Conservation (phyloP, 2,329 filamentous ascomycete species). For the Aspergillus hortae region DNA sequence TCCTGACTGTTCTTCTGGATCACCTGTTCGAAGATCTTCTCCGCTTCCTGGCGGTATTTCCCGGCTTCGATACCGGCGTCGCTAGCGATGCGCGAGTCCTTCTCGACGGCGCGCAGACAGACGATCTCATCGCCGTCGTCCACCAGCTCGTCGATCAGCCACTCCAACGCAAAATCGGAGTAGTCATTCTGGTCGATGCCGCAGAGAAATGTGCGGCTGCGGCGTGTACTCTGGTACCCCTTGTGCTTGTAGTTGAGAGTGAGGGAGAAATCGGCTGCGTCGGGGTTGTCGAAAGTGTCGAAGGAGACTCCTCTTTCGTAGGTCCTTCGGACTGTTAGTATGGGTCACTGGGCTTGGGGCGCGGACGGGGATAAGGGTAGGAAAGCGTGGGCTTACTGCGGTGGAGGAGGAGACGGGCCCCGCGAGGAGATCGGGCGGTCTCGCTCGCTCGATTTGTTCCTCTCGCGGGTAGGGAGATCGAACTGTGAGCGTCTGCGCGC, state of each 20-base stretch:
- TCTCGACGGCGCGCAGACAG: constrained; percentile 83
- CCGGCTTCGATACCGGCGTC: constrained; percentile 61
- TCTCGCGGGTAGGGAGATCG: constrained; percentile 6
- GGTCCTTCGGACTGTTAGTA: constrained; percentile 40
- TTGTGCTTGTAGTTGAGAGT: constrained; percentile 83
- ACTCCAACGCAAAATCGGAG: constrained; percentile 87
- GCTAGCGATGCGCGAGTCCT: constrained; percentile 66
- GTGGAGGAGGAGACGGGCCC: constrained; percentile 38
- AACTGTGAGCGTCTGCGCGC: constrained; percentile 23
- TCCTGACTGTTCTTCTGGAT: constrained; percentile 77
- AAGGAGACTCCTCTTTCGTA: constrained; percentile 70
- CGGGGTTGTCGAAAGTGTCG: constrained; percentile 66
- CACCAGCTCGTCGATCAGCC: constrained; percentile 86
- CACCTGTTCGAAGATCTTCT: constrained; percentile 69
- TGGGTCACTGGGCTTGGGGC: not conserved
- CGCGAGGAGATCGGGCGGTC: constrained; percentile 16
- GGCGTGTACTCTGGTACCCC: constrained; percentile 75
- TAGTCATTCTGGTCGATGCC: constrained; percentile 89
- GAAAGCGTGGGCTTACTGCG: constrained; percentile 29
- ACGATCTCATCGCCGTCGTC: constrained; percentile 93
- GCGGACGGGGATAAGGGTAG: too few species aligned
- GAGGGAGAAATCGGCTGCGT: constrained; percentile 68
- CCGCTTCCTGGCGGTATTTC: constrained; percentile 72
- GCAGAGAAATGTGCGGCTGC: constrained; percentile 84
- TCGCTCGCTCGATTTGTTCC: constrained; percentile 23